Conservation (phyloP, 148 eudicot species). For the Amaranthus palmeri region DNA sequence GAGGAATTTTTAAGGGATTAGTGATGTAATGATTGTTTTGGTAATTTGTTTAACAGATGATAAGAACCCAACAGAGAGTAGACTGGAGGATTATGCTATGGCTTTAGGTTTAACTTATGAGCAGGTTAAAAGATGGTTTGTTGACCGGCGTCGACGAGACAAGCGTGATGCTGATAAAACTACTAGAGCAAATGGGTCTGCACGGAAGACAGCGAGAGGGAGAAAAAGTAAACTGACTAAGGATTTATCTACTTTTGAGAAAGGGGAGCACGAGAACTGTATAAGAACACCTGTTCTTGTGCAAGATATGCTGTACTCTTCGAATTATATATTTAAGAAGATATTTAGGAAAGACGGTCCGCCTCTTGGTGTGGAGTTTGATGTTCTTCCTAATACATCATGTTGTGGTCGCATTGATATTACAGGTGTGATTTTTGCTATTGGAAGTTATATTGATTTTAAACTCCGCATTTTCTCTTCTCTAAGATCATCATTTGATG, state of each 20-base stretch:
- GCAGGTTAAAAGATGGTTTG: conserved; percentile 43
- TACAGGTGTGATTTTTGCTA: conserved; percentile 14
- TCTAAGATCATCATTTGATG: neutral
- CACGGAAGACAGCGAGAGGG: conserved; percentile 10
- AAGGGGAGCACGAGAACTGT: conserved; percentile 20
- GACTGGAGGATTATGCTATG: conserved; percentile 37
- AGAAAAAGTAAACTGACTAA: conserved; percentile 22
- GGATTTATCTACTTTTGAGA: conserved; percentile 15
- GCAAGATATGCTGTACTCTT: conserved; percentile 42
- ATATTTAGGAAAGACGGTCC: conserved; percentile 80
- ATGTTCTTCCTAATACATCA: conserved; percentile 51
- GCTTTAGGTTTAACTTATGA: conserved; percentile 36
- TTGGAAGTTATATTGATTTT: neutral
- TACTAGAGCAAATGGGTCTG: conserved; percentile 9
- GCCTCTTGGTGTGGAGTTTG: conserved; percentile 64
- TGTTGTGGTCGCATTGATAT: conserved; percentile 22
- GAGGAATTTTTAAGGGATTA: neutral
- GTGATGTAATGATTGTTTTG: conserved; percentile 8
- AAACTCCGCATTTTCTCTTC: neutral
- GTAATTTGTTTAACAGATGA: conserved; percentile 32
- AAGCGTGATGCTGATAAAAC: conserved; percentile 20
- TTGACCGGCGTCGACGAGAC: conserved; percentile 40
- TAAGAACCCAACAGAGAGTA: conserved; percentile 34
- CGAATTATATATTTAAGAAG: conserved; percentile 49
- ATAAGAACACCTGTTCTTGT: conserved; percentile 23